Percentiles rank a stretch among this genome's conserved stretches.
phyloP scores from a whole-genome alignment of 257 asterid genomes.

The Solanum chilense region DNA sequence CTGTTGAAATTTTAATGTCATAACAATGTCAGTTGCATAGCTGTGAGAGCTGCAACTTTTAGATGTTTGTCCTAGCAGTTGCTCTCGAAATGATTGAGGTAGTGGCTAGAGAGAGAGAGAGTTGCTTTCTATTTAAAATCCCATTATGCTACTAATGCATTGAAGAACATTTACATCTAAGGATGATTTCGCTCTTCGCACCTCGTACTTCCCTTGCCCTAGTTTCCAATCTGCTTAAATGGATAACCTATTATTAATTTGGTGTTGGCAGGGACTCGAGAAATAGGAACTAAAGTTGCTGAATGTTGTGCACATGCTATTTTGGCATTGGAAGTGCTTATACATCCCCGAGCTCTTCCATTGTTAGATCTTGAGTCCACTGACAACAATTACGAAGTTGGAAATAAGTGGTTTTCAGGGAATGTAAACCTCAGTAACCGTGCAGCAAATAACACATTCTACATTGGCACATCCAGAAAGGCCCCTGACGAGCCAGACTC shows the following conservation, averaged over 20 bases:
- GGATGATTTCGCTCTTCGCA: background rate
- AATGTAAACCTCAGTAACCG: slow-evolving; percentile 8
- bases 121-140: background rate
- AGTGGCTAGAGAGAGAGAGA: background rate
- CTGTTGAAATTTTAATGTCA: background rate
- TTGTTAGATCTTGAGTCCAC: slow-evolving; percentile 20
- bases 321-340: slow-evolving; percentile 61
- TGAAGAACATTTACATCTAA: background rate
- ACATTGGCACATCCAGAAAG: slow-evolving; percentile 9
- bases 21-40: background rate
- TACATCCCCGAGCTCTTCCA: slow-evolving; percentile 69
- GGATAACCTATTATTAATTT: background rate
- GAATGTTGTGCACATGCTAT: slow-evolving; percentile 57
- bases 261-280: slow-evolving; percentile 37
- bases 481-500: slow-evolving; percentile 27
- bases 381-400: slow-evolving; percentile 6
- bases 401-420: slow-evolving; percentile 16
- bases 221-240: background rate
- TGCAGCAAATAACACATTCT: slow-evolving; percentile 12
- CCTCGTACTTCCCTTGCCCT: background rate
- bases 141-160: background rate
- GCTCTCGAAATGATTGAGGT: background rate
- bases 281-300: slow-evolving; percentile 43
- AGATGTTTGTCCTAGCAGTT: background rate
- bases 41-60: background rate